These are phyloP conservation scores for Helminthosporium solani DNA, from an alignment of 2,329 filamentous ascomycete species.

Conservation along the genomic window DNA sequence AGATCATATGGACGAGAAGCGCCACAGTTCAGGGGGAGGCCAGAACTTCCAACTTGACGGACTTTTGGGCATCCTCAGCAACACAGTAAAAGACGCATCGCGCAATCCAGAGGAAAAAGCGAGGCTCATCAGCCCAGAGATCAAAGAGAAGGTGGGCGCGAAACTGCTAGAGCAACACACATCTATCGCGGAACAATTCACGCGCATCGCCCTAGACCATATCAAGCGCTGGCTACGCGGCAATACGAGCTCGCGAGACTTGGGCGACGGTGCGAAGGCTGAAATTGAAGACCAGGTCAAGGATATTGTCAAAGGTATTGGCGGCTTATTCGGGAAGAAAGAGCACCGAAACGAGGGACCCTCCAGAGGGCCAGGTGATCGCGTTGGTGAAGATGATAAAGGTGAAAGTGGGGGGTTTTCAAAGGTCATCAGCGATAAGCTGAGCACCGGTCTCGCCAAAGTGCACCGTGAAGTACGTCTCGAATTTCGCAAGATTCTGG, in stretches of 20 bases:
- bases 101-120: constrained; percentile 33
- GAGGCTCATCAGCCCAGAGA: constrained; percentile 32
- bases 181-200: constrained; percentile 32
- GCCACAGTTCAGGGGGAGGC: constrained; percentile 9
- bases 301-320: constrained; percentile 31
- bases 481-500: constrained; percentile 31
- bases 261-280: constrained; percentile 32
- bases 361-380: constrained; percentile 18
- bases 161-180: constrained; percentile 30
- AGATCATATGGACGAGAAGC: constrained; percentile 23
- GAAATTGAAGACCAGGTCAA: constrained; percentile 32
- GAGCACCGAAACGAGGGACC: constrained; percentile 19
- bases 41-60: constrained; percentile 27
- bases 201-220: constrained; percentile 29
- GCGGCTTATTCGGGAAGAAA: constrained; percentile 26
- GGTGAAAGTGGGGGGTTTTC: constrained; percentile 28
- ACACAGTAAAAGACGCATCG: constrained; percentile 30
- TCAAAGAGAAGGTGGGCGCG: constrained; percentile 28
- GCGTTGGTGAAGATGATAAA: constrained; percentile 12
- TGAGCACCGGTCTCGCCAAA: constrained; percentile 31
- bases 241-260: constrained; percentile 31
- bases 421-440: constrained; percentile 30
- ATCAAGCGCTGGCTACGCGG: constrained; percentile 36
- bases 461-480: constrained; percentile 33
- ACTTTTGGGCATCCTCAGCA: constrained; percentile 28